Conservation (phyloP, 805 yeast species). For the Komagataella phaffii region DNA sequence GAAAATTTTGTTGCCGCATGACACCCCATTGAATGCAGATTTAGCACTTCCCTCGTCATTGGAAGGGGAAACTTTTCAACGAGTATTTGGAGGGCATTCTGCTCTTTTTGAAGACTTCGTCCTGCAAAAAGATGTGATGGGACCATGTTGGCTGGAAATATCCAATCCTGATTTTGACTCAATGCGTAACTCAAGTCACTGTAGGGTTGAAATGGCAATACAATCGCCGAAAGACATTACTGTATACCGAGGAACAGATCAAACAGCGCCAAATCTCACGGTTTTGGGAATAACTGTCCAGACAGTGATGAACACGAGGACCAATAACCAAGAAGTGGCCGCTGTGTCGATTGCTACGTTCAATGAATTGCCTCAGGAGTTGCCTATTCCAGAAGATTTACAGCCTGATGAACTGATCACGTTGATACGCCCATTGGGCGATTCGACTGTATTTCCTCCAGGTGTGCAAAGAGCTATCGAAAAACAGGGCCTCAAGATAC, state of each 20-base stretch:
- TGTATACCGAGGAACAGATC: constrained; percentile 25
- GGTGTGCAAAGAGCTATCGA: constrained; percentile 55
- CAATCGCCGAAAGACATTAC: constrained; percentile 30
- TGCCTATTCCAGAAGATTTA: constrained; percentile 49
- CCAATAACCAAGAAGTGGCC: constrained; percentile 75
- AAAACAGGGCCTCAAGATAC: constrained; percentile 35
- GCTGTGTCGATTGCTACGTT: constrained; percentile 70
- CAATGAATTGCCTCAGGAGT: constrained; percentile 58
- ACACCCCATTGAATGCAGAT: constrained; percentile 40
- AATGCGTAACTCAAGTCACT: constrained; percentile 59
- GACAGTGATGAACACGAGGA: constrained; percentile 62
- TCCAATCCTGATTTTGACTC: constrained; percentile 45
- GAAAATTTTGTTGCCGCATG: constrained; percentile 63
- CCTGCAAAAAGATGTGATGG: constrained; percentile 75
- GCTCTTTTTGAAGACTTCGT: constrained; percentile 78
- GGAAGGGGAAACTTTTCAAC: constrained; percentile 64
- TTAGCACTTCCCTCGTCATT: constrained; percentile 44
- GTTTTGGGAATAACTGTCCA: constrained; percentile 68
- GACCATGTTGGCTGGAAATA: constrained; percentile 92
- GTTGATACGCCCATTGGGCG: constrained; percentile 67
- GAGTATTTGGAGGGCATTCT: constrained; percentile 68
- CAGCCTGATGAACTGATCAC: constrained; percentile 55
- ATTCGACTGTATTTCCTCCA: constrained; percentile 51
- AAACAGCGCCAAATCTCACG: constrained; percentile 54
- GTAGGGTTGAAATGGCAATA: constrained; percentile 62